Evolutionary conservation across 345 rosid species (phyloP).

Genomic region (Rhodamnia argentea): DNA sequence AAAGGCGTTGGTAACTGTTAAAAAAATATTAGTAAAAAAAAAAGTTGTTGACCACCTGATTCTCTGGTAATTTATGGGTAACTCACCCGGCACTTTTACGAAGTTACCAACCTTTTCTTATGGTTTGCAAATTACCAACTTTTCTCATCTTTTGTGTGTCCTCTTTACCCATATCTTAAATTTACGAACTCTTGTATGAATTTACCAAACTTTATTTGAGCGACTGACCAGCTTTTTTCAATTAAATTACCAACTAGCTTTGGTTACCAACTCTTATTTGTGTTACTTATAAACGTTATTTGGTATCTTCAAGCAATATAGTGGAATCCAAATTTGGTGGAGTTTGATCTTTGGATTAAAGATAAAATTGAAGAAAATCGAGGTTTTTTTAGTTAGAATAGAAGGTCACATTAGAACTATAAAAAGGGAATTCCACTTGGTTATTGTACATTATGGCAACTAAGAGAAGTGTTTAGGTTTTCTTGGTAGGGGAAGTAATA

Average conservation of each 20-base stretch:
- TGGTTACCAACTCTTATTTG: too few relatives aligned
- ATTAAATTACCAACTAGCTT: too few relatives aligned
- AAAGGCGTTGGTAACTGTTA: neutral
- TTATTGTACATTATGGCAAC: neutral
- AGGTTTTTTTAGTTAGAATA: neutral
- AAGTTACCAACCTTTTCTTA: neutral
- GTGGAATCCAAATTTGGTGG: neutral
- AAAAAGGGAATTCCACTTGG: too few relatives aligned
- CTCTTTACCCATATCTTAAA: too few relatives aligned
- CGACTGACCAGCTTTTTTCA: too few relatives aligned
- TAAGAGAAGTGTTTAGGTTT: neutral
- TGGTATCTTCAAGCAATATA: neutral
- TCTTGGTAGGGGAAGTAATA: neutral
- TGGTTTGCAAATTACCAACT: too few relatives aligned
- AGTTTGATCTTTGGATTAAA: neutral
- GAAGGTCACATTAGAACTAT: neutral
- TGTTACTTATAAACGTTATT: too few relatives aligned
- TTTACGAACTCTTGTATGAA: too few relatives aligned
- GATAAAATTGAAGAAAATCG: neutral
- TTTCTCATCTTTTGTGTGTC: too few relatives aligned
- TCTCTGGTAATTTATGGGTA: neutral
- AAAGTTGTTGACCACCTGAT: neutral
- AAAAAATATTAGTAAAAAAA: neutral
- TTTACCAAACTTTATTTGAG: too few relatives aligned
- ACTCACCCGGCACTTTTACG: neutral